Evolutionary conservation across 306 rosid species (phyloP).

Genomic region (Medicago ruthenica): DNA sequence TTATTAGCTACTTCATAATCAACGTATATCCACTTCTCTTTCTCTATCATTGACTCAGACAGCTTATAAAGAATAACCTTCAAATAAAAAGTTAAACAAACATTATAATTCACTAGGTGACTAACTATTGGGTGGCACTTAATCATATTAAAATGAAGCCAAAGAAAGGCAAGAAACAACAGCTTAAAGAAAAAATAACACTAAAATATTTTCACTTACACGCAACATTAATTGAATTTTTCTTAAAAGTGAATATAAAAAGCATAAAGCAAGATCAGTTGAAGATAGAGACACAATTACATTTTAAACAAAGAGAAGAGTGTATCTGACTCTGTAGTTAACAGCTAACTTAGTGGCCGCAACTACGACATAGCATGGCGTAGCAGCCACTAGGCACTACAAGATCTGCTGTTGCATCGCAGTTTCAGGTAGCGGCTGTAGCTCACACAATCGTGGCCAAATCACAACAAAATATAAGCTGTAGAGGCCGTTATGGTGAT

Average conservation of each 20-base stretch:
- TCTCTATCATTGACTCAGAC: conserved; percentile 50
- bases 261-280: background rate
- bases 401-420: conserved; percentile 1
- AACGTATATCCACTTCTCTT: conserved; percentile 83
- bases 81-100: conserved; percentile 45
- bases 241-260: background rate
- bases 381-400: conserved; percentile 10
- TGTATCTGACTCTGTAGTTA: background rate
- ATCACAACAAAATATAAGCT: background rate
- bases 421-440: background rate
- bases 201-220: background rate
- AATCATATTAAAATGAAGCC: background rate
- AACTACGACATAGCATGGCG: background rate
- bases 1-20: conserved; percentile 81
- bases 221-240: background rate
- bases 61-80: conserved; percentile 73
- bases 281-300: conserved; percentile 7
- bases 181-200: conserved; percentile 7
- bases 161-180: background rate
- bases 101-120: conserved; percentile 23
- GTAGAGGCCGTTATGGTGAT: background rate
- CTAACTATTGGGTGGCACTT: background rate
- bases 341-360: background rate
- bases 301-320: conserved; percentile 10
- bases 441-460: background rate